Base-by-base conservation (phyloP, 768 basidiomycete genomes). In the Podaxis carcinomalis region DNA sequence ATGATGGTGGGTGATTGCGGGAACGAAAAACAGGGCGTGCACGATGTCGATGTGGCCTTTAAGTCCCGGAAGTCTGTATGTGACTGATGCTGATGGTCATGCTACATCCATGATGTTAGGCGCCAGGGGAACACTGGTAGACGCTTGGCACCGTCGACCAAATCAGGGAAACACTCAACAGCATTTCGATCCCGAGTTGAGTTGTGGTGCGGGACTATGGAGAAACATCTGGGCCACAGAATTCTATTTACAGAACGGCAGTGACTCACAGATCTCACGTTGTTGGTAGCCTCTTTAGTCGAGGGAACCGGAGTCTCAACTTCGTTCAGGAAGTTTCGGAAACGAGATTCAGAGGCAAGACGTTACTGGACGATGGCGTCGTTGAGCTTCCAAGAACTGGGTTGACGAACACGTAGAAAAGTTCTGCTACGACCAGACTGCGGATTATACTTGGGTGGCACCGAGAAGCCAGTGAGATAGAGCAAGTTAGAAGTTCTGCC, bases 111-210 rank as follows among this genome's bases (percentile, higher is more conserved):
- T 55, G 35, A 37, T 27, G 44, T 28, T 37, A 27, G 23, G 27
- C 50, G 36, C 57, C 42, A 21, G 25, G 23, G n/a, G 35, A 50
- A 51, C 16, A 23, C 5, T 19, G 5, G 10, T 16, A 7, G 27
- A 16, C 23, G 16, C 50, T 16, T 16, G 28, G 21, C 21, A 21
- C 47, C 2, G n/a, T 9, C 14, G 21, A 14, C 23, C 36, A 37
- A 58, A 14, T 23, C n/a, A 23, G 57, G 36, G 27, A 52, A 46
- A n/a, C 35, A n/a, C 35, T 53, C 6, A 60, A 53, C 25, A 60
- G 59, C 59, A 59, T 53, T 54, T 58, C 21, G 40, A 23, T 46
- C 28, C 42, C 51, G 47, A 49, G 21, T 19, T 49, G 14, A 35
- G 16, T 39, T 11, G 13, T n/a, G 19, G 28, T 51, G 39, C 13